phyloP scores from a whole-genome alignment of 2,329 filamentous ascomycete species.

The Microthyrium microscopicum region DNA sequence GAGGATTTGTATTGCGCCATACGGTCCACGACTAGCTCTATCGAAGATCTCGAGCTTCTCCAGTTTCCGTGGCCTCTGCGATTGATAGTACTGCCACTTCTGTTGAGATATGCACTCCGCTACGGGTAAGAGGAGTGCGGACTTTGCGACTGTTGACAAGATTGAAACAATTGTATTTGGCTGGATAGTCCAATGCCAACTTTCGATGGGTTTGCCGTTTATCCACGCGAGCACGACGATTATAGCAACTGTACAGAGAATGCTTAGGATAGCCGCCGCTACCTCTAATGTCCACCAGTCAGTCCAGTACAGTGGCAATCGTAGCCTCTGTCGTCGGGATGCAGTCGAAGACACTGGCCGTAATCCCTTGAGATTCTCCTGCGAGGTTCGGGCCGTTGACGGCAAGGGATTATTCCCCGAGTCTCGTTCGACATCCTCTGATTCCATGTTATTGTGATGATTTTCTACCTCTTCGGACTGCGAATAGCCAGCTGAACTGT shows the following conservation, averaged over 20 bases:
- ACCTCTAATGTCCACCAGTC: background rate
- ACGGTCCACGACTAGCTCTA: slow-evolving; percentile 11
- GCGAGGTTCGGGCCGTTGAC: no score
- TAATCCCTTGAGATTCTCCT: no score
- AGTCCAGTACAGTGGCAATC: no score
- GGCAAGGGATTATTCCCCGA: no score
- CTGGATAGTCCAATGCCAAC: slow-evolving; percentile 10
- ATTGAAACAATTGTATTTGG: slow-evolving; percentile 19
- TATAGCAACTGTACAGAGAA: slow-evolving; percentile 7
- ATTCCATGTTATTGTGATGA: no score
- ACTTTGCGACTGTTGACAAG: slow-evolving; percentile 17
- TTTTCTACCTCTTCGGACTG: no score
- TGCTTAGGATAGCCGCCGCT: slow-evolving; percentile 7
- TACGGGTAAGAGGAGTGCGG: slow-evolving; percentile 16
- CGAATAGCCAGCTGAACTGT: no score
- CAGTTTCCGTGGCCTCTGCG: slow-evolving; percentile 10
- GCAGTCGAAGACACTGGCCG: no score
- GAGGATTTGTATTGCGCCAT: background rate
- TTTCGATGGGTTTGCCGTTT: slow-evolving; percentile 8
- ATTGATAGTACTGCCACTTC: slow-evolving; percentile 20
- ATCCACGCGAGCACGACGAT: slow-evolving; percentile 7
- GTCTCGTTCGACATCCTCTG: no score
- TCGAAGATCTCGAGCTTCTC: slow-evolving; percentile 15
- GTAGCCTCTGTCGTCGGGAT: no score
- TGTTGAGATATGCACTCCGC: slow-evolving; percentile 19